Evolutionary conservation across 2,329 filamentous ascomycete genomes (phyloP), one percentile per base, ranked within the genome.

Genomic region (Sclerotinia sclerotiorum): DNA sequence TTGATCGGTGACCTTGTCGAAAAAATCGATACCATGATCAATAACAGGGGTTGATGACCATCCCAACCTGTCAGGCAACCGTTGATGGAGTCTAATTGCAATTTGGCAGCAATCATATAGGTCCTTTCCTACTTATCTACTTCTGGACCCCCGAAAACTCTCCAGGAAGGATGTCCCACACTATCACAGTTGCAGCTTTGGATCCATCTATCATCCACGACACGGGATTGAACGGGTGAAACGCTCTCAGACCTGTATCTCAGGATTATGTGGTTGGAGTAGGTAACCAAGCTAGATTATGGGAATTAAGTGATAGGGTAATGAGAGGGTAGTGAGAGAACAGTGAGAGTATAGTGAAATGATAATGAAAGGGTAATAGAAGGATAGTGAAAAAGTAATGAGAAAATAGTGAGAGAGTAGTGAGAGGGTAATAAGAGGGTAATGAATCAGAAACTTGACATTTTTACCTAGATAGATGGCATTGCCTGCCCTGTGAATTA

Each of bases 81-180:
- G 69, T 70, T n/a, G 83, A 84, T 69, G 82, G 82, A 27, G 81
- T 81, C 72, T 84, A 87, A 71, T 73, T 75, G 0, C 84, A 87
- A 69, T 82, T 87, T 27, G 84, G 80, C 55, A 81, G 79, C 13
- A 86, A 86, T 73, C 81, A 87, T 71, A 76, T 88, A 3, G 80
- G 77, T 19, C 83, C 85, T 71, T 87, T 87, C 76, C 79, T 86
- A 0, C 79, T 87, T 78, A 84, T 35, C 79, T 85, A 0, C 77
- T 87, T 2, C 46, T 75, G 55, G 67, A 65, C n/a, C n/a, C 3
- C 54, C 29, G 0, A 72, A 73, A 42, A 66, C 57, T 19, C 44
- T 69, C 3, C 48, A 68, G 17, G 57, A 69, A 52, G 70, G 68
- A 27, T 51, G 65, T 5, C 69, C 78, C 17, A 81, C 77, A 35